phyloP scores from a whole-genome alignment of 441 rosid species.

The Populus hybrid region DNA sequence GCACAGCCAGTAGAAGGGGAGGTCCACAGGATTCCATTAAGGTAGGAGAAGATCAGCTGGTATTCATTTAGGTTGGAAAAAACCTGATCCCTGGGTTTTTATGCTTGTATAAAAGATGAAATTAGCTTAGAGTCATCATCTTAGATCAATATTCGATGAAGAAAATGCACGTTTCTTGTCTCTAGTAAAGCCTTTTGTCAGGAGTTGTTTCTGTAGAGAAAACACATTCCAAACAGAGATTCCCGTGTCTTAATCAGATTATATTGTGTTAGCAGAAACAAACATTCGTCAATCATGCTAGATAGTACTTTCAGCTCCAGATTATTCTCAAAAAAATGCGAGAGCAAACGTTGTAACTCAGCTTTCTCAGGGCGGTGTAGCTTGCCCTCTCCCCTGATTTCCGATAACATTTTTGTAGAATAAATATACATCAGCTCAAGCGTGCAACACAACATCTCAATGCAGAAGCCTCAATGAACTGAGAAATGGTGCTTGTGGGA shows the following conservation, averaged over 20 bases:
- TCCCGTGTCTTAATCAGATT: neutral
- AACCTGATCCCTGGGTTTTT: conserved; percentile 10
- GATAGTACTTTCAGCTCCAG: neutral
- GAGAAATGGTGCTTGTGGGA: neutral
- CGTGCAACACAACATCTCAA: neutral
- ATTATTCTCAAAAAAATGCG: neutral
- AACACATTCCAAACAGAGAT: neutral
- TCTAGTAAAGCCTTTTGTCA: neutral
- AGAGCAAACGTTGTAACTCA: neutral
- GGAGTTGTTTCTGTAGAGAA: neutral
- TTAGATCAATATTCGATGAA: conserved; percentile 8
- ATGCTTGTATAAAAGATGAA: conserved; percentile 27
- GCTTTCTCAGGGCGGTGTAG: neutral
- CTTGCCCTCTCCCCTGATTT: neutral
- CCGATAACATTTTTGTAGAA: neutral
- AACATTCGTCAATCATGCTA: neutral
- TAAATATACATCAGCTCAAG: neutral
- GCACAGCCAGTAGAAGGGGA: conserved; percentile 8
- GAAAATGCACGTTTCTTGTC: neutral
- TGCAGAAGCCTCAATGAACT: neutral
- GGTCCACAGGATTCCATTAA: neutral
- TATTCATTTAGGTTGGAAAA: conserved; percentile 18
- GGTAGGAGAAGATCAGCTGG: conserved; percentile 22
- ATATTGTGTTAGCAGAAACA: neutral
- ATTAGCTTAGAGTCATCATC: conserved; percentile 20